These are phyloP conservation scores for Suhomyces yuchorum DNA, from an alignment of 1,139 yeast species.

Conservation along the genomic window DNA sequence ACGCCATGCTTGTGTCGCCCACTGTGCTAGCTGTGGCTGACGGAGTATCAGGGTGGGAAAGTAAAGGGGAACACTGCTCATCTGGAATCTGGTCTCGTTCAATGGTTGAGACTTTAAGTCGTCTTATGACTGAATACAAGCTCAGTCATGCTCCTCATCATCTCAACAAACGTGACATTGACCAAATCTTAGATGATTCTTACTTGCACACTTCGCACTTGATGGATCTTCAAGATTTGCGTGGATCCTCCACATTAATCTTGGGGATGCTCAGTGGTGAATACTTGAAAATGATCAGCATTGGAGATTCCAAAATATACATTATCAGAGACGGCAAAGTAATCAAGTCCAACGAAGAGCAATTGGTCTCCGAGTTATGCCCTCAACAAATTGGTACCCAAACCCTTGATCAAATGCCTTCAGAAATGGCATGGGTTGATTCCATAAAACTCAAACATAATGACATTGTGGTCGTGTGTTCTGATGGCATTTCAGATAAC, in stretches of 20 bases:
- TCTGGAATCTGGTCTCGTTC: conserved; percentile 60
- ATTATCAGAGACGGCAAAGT: conserved; percentile 52
- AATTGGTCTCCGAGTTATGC: conserved; percentile 49
- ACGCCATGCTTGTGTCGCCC: conserved; percentile 62
- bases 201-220: conserved; percentile 53
- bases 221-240: conserved; percentile 52
- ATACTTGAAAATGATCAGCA: conserved; percentile 49
- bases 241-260: conserved; percentile 57
- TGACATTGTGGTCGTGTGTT: conserved; percentile 51
- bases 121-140: conserved; percentile 51
- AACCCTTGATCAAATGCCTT: conserved; percentile 46
- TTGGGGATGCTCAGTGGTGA: conserved; percentile 56
- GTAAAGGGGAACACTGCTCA: conserved; percentile 40
- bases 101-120: conserved; percentile 54
- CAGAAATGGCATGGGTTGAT: conserved; percentile 53
- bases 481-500: conserved; percentile 60
- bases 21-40: conserved; percentile 60
- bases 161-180: conserved; percentile 46
- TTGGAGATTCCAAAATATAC: conserved; percentile 58
- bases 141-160: conserved; percentile 46
- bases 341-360: conserved; percentile 49
- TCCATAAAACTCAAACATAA: conserved; percentile 41
- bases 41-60: conserved; percentile 65
- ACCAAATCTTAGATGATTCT: conserved; percentile 52
- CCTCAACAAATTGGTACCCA: conserved; percentile 63